Evolutionary conservation across 495 filamentous ascomycete genomes (phyloP).

Genomic region (Diplogelasinospora grovesii): DNA sequence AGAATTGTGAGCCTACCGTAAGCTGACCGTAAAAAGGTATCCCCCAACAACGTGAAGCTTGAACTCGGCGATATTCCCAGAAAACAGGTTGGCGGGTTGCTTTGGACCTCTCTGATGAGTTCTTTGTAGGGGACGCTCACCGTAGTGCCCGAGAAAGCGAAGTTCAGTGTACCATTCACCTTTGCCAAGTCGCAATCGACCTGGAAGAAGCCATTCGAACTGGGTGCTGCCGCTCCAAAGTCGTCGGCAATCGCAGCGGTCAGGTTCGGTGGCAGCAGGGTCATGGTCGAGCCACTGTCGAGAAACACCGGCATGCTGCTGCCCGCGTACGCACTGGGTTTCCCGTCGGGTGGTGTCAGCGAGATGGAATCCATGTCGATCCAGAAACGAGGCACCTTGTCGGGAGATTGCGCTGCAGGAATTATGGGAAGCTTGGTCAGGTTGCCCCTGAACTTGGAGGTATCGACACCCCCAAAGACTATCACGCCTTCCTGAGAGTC

Average conservation of each 20-base stretch:
- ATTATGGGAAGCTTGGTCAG: slow-evolving; percentile 65
- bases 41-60: slow-evolving; percentile 64
- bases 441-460: slow-evolving; percentile 67
- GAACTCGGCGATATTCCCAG: slow-evolving; percentile 71
- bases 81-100: slow-evolving; percentile 51
- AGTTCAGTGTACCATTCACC: slow-evolving; percentile 61
- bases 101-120: slow-evolving; percentile 42
- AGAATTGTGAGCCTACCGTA: slow-evolving; percentile 48
- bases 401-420: slow-evolving; percentile 34
- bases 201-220: slow-evolving; percentile 51
- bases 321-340: slow-evolving; percentile 37
- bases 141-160: slow-evolving; percentile 62
- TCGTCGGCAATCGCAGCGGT: slow-evolving; percentile 55
- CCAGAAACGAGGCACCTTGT: slow-evolving; percentile 42
- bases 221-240: slow-evolving; percentile 50
- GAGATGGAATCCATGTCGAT: slow-evolving; percentile 58
- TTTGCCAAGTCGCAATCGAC: slow-evolving; percentile 65
- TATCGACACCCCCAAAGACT: slow-evolving; percentile 89
- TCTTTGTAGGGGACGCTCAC: slow-evolving; percentile 57
- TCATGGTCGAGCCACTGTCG: slow-evolving; percentile 83
- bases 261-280: slow-evolving; percentile 70
- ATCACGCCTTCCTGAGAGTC: slow-evolving; percentile 59
- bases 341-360: slow-evolving; percentile 40
- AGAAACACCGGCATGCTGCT: slow-evolving; percentile 62
- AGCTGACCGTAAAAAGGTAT: slow-evolving; percentile 87